Evolutionary conservation across 108 stramenopile genomes (phyloP).

Genomic region (Cyclotella choctawhatcheeana): DNA sequence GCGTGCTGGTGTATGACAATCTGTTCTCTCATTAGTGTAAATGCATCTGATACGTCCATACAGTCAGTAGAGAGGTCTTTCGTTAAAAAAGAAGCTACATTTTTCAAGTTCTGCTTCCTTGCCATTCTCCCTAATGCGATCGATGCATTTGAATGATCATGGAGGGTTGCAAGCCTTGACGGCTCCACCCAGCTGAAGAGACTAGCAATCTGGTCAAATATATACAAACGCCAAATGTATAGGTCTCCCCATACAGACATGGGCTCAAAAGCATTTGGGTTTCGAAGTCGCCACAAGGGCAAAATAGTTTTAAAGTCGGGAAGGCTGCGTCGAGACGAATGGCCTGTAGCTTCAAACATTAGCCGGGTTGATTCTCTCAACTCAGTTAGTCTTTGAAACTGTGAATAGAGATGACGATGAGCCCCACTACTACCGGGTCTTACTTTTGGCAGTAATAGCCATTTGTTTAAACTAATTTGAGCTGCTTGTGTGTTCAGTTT

Average conservation of each 20-base stretch:
- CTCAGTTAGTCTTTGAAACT: constrained; percentile 92
- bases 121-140: constrained; percentile 87
- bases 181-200: constrained; percentile 88
- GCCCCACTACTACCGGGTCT: constrained; percentile 63
- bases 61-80: constrained; percentile 64
- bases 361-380: constrained; percentile 94
- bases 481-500: constrained; percentile 87
- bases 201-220: constrained; percentile 79
- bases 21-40: constrained; percentile 92
- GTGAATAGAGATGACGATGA: constrained; percentile 81
- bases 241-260: constrained; percentile 92
- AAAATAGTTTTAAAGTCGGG: constrained; percentile 92
- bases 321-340: constrained; percentile 71
- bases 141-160: constrained; percentile 93
- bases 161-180: constrained; percentile 80
- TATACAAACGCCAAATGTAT: constrained; percentile 86
- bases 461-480: constrained; percentile 77
- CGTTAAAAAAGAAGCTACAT: constrained; percentile 66
- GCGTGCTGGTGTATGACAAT: constrained; percentile 77
- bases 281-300: constrained; percentile 91
- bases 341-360: constrained; percentile 86
- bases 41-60: constrained; percentile 93
- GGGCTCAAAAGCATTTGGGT: constrained; percentile 89
- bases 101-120: constrained; percentile 85
- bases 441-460: constrained; percentile 73